Percentiles rank a stretch among this genome's conserved stretches.
Evolutionary conservation across 805 yeast species (phyloP).

Genomic region (Nakazawaea molendinolei): DNA sequence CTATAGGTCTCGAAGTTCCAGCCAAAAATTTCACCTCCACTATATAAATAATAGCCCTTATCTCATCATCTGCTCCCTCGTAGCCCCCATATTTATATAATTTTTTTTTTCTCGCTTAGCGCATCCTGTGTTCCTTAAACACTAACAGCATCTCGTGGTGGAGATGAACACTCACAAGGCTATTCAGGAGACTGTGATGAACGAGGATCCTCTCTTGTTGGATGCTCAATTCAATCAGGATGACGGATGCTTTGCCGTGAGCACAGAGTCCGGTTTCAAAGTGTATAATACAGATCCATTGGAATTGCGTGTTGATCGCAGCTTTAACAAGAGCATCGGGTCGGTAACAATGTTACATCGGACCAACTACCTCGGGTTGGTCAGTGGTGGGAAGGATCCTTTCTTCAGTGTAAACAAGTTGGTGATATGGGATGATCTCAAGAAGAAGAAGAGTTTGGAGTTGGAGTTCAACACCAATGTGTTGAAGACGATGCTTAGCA

Average conservation of each 20-base stretch:
- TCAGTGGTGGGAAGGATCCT: constrained; percentile 86
- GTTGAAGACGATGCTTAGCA: constrained; percentile 63
- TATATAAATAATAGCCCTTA: too few relatives aligned
- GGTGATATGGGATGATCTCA: constrained; percentile 88
- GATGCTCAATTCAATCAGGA: constrained; percentile 81
- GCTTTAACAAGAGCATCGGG: constrained; percentile 61
- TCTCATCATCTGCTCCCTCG: too few relatives aligned
- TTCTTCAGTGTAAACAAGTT: constrained; percentile 72
- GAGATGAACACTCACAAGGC: constrained; percentile 28
- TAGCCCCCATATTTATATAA: too few relatives aligned
- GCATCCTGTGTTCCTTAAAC: too few relatives aligned
- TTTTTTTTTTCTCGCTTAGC: too few relatives aligned
- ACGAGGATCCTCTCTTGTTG: constrained; percentile 33
- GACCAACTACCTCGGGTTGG: constrained; percentile 83
- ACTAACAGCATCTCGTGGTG: too few relatives aligned
- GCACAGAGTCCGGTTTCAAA: constrained; percentile 73
- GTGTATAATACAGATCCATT: constrained; percentile 87
- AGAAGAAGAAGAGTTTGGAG: constrained; percentile 62
- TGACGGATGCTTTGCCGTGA: constrained; percentile 81
- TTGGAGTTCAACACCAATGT: constrained; percentile 76
- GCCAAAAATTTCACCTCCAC: too few relatives aligned
- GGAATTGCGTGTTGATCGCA: constrained; percentile 62
- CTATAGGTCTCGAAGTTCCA: too few relatives aligned
- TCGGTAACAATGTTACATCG: constrained; percentile 77
- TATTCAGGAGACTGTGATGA: constrained; percentile 15